Percentiles rank a stretch among this genome's conserved stretches.
Evolutionary conservation across 176 grass and related monocot genomes (phyloP).

Genomic region (Sorghum bicolor): DNA sequence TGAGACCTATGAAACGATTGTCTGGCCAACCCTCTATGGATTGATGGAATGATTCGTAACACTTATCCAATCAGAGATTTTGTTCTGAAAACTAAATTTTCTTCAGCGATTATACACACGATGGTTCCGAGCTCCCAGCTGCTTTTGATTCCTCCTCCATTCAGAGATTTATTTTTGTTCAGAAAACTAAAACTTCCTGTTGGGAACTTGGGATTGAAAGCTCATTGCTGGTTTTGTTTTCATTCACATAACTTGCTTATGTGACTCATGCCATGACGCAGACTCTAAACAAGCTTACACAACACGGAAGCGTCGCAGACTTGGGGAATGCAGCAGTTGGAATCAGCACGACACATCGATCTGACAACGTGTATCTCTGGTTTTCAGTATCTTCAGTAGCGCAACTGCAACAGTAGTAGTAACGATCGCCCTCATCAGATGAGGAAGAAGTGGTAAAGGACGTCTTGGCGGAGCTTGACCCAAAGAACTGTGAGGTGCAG

Average conservation of each 20-base stretch:
- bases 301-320: not conserved
- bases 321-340: not conserved
- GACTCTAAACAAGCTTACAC: not conserved
- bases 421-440: not conserved
- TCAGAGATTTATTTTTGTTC: too few relatives aligned
- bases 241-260: not conserved
- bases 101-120: too few relatives aligned
- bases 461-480: not conserved
- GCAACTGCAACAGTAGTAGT: not conserved
- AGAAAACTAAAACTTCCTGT: too few relatives aligned
- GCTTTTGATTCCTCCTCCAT: too few relatives aligned
- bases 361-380: not conserved
- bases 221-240: too few relatives aligned
- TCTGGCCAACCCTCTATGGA: too few relatives aligned
- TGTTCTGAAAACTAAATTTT: not conserved
- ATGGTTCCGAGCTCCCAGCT: too few relatives aligned
- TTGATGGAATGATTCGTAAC: too few relatives aligned
- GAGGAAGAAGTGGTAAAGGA: not conserved
- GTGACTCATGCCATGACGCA: not conserved
- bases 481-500: not conserved
- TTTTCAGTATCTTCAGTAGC: too few relatives aligned
- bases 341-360: constrained; percentile 14
- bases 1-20: too few relatives aligned
- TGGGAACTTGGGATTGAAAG: too few relatives aligned
- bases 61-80: not conserved